These are phyloP conservation scores for Amanita rimosa DNA, from an alignment of 768 basidiomycete species.

Conservation along the genomic window DNA sequence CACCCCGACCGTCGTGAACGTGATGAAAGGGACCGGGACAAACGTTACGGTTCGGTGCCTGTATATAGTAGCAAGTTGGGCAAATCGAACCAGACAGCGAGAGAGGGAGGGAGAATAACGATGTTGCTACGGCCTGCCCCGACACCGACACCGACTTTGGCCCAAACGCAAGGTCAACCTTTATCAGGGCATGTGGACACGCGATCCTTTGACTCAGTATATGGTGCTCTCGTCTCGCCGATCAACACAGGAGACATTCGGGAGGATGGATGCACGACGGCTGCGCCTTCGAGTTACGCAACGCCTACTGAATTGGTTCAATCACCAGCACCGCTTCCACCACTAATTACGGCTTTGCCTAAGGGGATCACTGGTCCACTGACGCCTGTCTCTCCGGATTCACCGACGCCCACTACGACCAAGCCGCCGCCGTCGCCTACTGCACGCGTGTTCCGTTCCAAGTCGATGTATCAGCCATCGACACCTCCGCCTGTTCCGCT, in stretches of 20 bases:
- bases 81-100: neutral
- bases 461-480: conserved; percentile 39
- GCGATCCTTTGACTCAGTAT: conserved; percentile 3
- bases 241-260: neutral
- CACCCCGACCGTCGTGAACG: conserved; percentile 42
- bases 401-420: conserved; percentile 3
- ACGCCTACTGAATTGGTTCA: neutral
- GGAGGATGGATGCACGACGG: neutral
- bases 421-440: too few species aligned
- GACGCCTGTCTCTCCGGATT: conserved; percentile 5
- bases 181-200: neutral
- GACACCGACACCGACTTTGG: too few species aligned
- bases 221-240: conserved; percentile 1
- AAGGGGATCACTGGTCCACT: too few species aligned
- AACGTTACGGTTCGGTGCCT: neutral
- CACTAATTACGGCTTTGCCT: neutral
- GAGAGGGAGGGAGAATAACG: neutral
- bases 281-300: neutral
- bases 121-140: neutral
- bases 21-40: neutral
- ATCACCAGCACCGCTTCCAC: neutral
- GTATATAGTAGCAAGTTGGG: neutral
- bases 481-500: conserved; percentile 24
- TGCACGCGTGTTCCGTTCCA: conserved; percentile 31
- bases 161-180: too few species aligned